phyloP scores from a whole-genome alignment of 73 alveolate species.

The Diophrys appendiculata region DNA sequence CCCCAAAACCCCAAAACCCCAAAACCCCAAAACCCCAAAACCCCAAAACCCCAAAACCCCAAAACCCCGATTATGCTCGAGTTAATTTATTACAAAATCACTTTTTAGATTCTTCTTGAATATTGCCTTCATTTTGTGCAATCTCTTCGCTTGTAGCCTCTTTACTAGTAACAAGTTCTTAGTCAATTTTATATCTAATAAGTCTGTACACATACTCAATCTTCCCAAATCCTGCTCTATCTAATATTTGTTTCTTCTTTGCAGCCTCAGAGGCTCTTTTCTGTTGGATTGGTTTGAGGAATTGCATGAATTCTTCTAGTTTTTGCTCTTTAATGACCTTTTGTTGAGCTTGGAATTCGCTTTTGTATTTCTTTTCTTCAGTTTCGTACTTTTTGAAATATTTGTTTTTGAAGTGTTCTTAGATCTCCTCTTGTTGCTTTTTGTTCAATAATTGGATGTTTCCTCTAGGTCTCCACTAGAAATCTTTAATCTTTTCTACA shows the following conservation, averaged over 20 bases:
- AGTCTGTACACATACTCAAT: not conserved
- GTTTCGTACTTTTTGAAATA: not conserved
- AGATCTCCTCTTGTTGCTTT: not conserved
- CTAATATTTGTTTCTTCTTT: not conserved
- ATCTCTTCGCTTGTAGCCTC: not conserved
- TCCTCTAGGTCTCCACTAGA: constrained; percentile 3
- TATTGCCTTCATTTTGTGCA: no score
- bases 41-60: no score
- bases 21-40: no score
- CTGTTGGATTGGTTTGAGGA: not conserved
- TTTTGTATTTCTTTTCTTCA: not conserved
- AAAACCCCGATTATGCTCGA: no score
- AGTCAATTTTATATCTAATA: not conserved
- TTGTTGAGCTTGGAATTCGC: not conserved
- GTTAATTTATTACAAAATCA: no score
- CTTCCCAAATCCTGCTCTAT: not conserved
- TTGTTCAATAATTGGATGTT: not conserved
- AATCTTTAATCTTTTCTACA: not conserved
- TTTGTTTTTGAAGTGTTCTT: no score
- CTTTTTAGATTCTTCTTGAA: no score
- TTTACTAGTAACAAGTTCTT: not conserved
- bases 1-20: no score
- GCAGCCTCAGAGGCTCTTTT: not conserved
- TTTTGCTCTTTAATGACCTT: not conserved
- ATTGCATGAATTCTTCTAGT: not conserved